Evolutionary conservation across 768 basidiomycete genomes (phyloP).

Genomic region (Boletus subparvulus): DNA sequence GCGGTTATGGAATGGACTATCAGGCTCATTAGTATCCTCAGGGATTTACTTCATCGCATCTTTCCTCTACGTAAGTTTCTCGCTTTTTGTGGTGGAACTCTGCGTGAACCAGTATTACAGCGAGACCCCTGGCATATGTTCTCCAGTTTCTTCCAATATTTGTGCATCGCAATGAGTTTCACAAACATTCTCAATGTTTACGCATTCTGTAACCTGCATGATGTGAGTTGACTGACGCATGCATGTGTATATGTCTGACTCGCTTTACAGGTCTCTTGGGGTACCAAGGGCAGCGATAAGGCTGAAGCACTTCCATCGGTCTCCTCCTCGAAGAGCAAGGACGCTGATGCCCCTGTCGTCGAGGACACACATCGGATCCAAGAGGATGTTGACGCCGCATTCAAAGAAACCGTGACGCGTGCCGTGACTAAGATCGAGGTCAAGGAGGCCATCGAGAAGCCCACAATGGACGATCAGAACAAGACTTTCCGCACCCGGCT

Average conservation of each 20-base stretch:
- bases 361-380: slow-evolving; percentile 82
- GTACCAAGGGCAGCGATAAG: slow-evolving; percentile 94
- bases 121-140: slow-evolving; percentile 99
- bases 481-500: slow-evolving; percentile 91
- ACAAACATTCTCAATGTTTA: slow-evolving; percentile 96
- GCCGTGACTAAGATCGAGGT: slow-evolving; percentile 73
- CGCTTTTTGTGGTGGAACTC: not conserved
- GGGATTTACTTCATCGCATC: slow-evolving; percentile 84
- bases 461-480: slow-evolving; percentile 86
- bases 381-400: slow-evolving; percentile 86
- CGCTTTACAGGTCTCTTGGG: slow-evolving; percentile 73
- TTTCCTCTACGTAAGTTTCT: slow-evolving; percentile 71
- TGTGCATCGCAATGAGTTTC: slow-evolving; percentile 88
- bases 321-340: slow-evolving; percentile 79
- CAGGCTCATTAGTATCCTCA: slow-evolving; percentile 23
- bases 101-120: slow-evolving; percentile 37
- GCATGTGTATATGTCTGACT: not conserved
- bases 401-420: slow-evolving; percentile 89
- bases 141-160: slow-evolving; percentile 89
- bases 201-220: slow-evolving; percentile 95
- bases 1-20: not conserved
- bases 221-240: slow-evolving; percentile 45
- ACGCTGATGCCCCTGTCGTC: slow-evolving; percentile 72
- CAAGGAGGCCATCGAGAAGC: slow-evolving; percentile 70
- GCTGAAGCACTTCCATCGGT: slow-evolving; percentile 89